Conservation (phyloP, 345 rosid genomes). For the Trapa incisa region DNA sequence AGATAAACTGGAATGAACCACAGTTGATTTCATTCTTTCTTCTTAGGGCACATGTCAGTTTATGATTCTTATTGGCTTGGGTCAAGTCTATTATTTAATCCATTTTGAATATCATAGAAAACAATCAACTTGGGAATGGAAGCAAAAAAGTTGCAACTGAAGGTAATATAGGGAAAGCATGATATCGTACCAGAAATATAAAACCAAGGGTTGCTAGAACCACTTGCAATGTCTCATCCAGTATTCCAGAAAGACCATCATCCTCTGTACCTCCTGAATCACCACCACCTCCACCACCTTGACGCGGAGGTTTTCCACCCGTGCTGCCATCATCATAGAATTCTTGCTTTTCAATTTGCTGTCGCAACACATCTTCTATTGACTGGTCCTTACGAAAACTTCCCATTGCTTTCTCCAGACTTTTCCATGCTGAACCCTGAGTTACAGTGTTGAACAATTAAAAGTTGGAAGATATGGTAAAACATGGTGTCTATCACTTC, state of each 20-base stretch:
- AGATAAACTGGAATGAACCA: not conserved
- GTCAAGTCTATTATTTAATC: not conserved
- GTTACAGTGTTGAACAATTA: not conserved
- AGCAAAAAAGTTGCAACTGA: not conserved
- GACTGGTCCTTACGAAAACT: conserved; percentile 27
- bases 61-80: not conserved
- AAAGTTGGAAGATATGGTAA: not conserved
- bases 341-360: conserved; percentile 49
- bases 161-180: not conserved
- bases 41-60: not conserved
- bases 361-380: conserved; percentile 47
- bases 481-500: not conserved
- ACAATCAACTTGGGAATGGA: not conserved
- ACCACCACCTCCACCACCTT: conserved; percentile 25
- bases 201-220: conserved; percentile 53
- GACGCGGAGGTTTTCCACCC: conserved; percentile 33
- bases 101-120: not conserved
- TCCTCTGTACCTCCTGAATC: conserved; percentile 34
- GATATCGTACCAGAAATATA: conserved; percentile 37
- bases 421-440: conserved; percentile 55
- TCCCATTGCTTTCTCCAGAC: conserved; percentile 43
- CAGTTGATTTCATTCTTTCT: not conserved
- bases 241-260: conserved; percentile 33
- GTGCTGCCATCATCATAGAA: conserved; percentile 30
- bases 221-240: conserved; percentile 54